phyloP scores from a whole-genome alignment of 192 early-diverging fungal species.

The Coemansia sp. region DNA sequence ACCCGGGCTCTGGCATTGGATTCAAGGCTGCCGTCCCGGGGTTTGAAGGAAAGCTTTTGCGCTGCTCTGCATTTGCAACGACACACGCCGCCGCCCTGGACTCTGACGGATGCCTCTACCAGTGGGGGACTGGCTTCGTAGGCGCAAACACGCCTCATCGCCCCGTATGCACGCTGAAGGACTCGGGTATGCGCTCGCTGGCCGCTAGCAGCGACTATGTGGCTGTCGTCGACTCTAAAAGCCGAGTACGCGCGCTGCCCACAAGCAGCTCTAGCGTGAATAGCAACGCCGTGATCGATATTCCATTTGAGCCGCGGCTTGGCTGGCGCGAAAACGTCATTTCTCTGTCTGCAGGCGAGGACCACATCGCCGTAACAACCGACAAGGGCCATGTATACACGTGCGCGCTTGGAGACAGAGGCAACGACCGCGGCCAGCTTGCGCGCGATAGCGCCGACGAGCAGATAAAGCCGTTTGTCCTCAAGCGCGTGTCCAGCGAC shows the following conservation, averaged over 20 bases:
- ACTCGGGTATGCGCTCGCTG: constrained; percentile 19
- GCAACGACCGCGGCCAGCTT: constrained; percentile 28
- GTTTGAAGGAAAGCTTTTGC: constrained; percentile 35
- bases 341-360: constrained; percentile 29
- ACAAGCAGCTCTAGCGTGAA: background rate
- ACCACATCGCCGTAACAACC: constrained; percentile 37
- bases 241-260: constrained; percentile 30
- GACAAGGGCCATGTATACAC: constrained; percentile 37
- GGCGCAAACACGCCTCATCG: constrained; percentile 16
- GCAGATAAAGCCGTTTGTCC: constrained; percentile 11
- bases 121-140: constrained; percentile 48
- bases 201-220: constrained; percentile 29
- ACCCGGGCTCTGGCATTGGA: constrained; percentile 24
- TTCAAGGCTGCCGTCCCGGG: constrained; percentile 29
- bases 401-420: constrained; percentile 20
- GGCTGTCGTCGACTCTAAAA: constrained; percentile 25
- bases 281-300: background rate
- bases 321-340: constrained; percentile 48
- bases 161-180: constrained; percentile 23
- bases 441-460: constrained; percentile 6
- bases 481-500: constrained; percentile 23
- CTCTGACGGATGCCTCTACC: constrained; percentile 28
- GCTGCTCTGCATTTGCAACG: constrained; percentile 30
- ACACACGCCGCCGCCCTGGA: constrained; percentile 42
- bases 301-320: constrained; percentile 35